Conservation (phyloP, 345 rosid species). For the Arabidopsis suecica region DNA sequence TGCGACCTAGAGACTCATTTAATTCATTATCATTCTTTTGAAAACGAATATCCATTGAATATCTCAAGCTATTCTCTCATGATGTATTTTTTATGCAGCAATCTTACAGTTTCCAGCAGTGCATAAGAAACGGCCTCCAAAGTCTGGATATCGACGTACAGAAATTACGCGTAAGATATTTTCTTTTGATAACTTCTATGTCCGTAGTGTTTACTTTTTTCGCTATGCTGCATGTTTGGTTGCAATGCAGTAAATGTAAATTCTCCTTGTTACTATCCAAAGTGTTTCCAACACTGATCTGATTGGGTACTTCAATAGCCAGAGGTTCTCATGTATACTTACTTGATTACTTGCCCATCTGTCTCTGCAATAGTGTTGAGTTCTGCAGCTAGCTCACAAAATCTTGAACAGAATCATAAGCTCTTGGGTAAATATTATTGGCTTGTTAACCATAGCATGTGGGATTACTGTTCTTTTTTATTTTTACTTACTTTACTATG, state of each 20-base stretch:
- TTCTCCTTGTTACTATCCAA: conserved; percentile 8
- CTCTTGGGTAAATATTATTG: not conserved
- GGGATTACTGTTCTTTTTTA: conserved; percentile 12
- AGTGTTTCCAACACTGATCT: conserved; percentile 16
- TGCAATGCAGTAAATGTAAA: conserved; percentile 20
- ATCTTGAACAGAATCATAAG: conserved; percentile 11
- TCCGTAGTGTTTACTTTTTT: conserved; percentile 2
- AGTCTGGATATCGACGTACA: conserved; percentile 85
- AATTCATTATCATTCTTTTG: conserved; percentile 6
- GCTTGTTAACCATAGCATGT: conserved; percentile 23
- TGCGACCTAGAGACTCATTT: conserved; percentile 23
- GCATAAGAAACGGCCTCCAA: conserved; percentile 76
- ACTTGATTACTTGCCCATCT: conserved; percentile 13
- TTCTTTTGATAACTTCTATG: conserved; percentile 6
- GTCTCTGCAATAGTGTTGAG: conserved; percentile 20
- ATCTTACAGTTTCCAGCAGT: conserved; percentile 87
- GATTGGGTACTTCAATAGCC: conserved; percentile 16
- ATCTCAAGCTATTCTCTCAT: conserved; percentile 11
- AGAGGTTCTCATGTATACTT: conserved; percentile 21
- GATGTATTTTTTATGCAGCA: conserved; percentile 60
- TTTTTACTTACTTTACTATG: not conserved
- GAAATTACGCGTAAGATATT: conserved; percentile 72
- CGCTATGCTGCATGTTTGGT: conserved; percentile 19
- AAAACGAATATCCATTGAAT: not conserved
- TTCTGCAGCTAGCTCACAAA: conserved; percentile 30